A percentile compares a stretch with the other conserved stretches of the same genome.
Conservation (phyloP, 108 stramenopile species). For the Skeletonema marinoi region DNA sequence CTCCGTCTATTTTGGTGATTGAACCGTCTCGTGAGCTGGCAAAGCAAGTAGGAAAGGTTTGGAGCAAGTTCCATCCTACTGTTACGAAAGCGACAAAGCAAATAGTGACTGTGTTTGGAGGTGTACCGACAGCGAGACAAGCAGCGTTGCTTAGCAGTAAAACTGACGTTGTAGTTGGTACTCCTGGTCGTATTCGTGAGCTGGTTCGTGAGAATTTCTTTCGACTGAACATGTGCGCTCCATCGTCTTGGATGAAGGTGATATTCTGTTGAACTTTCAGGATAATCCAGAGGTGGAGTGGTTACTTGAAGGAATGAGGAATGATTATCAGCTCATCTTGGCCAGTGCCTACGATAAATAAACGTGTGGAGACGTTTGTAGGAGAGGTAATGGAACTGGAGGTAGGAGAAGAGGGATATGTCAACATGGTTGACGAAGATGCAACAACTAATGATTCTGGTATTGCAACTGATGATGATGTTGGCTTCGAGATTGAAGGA, state of each 20-base stretch:
- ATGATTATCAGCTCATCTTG: constrained; percentile 63
- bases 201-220: constrained; percentile 51
- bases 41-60: constrained; percentile 51
- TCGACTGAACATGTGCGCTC: constrained; percentile 28
- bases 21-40: constrained; percentile 59
- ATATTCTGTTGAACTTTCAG: constrained; percentile 44
- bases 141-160: constrained; percentile 48
- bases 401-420: constrained; percentile 44
- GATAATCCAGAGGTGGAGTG: constrained; percentile 51
- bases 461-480: background rate
- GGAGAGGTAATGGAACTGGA: constrained; percentile 54
- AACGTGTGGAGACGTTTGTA: constrained; percentile 46
- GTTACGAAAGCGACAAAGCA: constrained; percentile 25
- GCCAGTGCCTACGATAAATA: constrained; percentile 61
- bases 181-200: constrained; percentile 57
- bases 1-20: constrained; percentile 45
- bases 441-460: constrained; percentile 2
- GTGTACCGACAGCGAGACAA: constrained; percentile 50
- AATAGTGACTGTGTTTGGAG: constrained; percentile 55
- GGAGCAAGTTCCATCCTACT: constrained; percentile 43
- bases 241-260: constrained; percentile 58
- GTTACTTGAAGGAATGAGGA: constrained; percentile 46
- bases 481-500: background rate
- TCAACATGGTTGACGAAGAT: constrained; percentile 20
- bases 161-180: constrained; percentile 55